Evolutionary conservation across 192 early-diverging fungal genomes (phyloP).

Genomic region (Coemansia sp.): DNA sequence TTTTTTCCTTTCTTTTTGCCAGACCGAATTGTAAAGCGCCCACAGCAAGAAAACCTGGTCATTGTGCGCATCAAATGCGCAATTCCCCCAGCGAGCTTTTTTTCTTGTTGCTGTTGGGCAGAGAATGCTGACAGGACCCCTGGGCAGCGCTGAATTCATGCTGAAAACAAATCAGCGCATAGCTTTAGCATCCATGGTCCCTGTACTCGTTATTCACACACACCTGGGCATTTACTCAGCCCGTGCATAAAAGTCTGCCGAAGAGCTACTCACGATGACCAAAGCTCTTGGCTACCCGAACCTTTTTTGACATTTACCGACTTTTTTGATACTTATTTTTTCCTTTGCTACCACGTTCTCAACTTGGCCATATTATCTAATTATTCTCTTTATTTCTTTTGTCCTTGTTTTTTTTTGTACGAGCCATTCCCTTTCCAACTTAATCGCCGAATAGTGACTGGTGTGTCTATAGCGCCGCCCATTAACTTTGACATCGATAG

Average conservation of each 20-base stretch:
- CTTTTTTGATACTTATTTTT: neutral
- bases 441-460: neutral
- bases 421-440: neutral
- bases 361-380: neutral
- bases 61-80: constrained; percentile 12
- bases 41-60: constrained; percentile 5
- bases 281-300: constrained; percentile 3
- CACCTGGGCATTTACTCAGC: neutral
- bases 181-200: constrained; percentile 9
- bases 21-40: constrained; percentile 2
- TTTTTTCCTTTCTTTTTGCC: neutral
- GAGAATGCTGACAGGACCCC: constrained; percentile 12
- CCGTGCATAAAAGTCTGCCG: constrained; percentile 7
- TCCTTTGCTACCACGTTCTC: neutral
- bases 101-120: neutral
- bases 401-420: neutral
- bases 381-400: neutral
- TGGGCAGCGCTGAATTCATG: neutral
- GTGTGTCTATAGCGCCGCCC: neutral
- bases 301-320: neutral
- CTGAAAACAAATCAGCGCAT: constrained; percentile 7
- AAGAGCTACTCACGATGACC: neutral
- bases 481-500: neutral
- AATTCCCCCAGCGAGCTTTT: neutral
- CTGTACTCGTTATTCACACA: neutral